Conservation (phyloP, 108 stramenopile species). For the Heterococcus sp. region DNA sequence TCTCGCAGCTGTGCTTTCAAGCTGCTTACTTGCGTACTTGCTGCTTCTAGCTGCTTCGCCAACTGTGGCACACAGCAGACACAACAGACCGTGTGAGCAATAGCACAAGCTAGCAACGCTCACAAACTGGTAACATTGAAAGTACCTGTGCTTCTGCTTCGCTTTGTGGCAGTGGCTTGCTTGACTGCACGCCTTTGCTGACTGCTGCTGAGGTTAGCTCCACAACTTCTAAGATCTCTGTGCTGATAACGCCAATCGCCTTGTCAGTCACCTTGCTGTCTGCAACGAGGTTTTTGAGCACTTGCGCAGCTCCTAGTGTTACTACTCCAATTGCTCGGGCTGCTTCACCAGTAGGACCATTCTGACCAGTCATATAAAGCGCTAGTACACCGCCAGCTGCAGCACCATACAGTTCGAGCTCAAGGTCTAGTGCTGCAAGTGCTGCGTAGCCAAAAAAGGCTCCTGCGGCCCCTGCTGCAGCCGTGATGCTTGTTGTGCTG, state of each 20-base stretch:
- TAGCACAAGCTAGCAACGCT: too few species aligned
- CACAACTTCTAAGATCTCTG: neutral
- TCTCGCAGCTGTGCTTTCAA: too few species aligned
- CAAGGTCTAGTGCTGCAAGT: neutral
- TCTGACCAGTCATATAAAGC: neutral
- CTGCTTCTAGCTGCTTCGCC: too few species aligned
- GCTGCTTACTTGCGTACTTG: too few species aligned
- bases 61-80: too few species aligned
- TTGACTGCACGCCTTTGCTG: neutral
- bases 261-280: neutral
- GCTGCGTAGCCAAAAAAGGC: neutral
- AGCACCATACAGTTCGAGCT: neutral
- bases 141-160: too few species aligned
- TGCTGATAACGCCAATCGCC: neutral
- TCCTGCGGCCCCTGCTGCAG: neutral
- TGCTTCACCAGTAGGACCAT: neutral
- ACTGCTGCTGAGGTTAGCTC: neutral
- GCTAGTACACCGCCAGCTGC: neutral
- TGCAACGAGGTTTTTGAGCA: neutral
- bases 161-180: too few species aligned
- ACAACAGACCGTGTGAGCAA: too few species aligned
- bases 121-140: too few species aligned
- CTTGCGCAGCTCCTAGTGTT: neutral
- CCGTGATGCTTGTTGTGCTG: too few species aligned
- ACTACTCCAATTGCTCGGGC: neutral